phyloP scores from a whole-genome alignment of 345 rosid species.

The Lenwebbia sp. region DNA sequence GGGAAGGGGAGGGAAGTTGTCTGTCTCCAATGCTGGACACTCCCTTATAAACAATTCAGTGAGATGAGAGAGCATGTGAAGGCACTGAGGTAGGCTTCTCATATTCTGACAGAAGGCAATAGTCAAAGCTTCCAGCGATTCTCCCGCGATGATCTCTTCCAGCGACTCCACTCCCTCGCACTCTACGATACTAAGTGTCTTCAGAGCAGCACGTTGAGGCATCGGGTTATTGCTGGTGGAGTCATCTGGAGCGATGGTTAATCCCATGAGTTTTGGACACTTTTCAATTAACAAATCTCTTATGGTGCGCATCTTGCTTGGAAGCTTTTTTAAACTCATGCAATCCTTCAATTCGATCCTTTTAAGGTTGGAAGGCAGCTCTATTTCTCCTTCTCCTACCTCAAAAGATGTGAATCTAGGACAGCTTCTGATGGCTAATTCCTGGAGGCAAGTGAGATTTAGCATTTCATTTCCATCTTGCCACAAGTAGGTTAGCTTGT shows the following conservation, averaged over 20 bases:
- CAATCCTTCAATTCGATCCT: neutral
- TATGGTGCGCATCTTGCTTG: neutral
- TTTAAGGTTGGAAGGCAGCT: neutral
- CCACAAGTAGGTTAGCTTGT: rapidly evolving
- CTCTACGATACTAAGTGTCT: too few relatives aligned
- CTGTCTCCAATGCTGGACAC: rapidly evolving
- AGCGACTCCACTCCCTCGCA: too few relatives aligned
- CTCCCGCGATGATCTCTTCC: rapidly evolving
- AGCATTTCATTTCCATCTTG: neutral
- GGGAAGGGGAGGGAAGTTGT: neutral
- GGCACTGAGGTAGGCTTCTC: neutral
- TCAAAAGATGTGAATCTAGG: neutral
- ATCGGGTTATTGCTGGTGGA: rapidly evolving
- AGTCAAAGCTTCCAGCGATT: too few relatives aligned
- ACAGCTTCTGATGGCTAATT: rapidly evolving
- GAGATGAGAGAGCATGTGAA: neutral
- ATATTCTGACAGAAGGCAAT: too few relatives aligned
- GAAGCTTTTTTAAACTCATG: neutral
- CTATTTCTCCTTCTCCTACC: neutral
- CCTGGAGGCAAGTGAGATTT: neutral
- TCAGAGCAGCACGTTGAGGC: neutral
- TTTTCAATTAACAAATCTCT: rapidly evolving
- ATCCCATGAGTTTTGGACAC: neutral
- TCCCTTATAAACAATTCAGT: rapidly evolving
- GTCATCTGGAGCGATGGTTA: neutral